Percentiles rank a stretch among this genome's conserved stretches.
phyloP scores from a whole-genome alignment of 2,329 filamentous ascomycete species.

The Colletotrichum chlorophyti region DNA sequence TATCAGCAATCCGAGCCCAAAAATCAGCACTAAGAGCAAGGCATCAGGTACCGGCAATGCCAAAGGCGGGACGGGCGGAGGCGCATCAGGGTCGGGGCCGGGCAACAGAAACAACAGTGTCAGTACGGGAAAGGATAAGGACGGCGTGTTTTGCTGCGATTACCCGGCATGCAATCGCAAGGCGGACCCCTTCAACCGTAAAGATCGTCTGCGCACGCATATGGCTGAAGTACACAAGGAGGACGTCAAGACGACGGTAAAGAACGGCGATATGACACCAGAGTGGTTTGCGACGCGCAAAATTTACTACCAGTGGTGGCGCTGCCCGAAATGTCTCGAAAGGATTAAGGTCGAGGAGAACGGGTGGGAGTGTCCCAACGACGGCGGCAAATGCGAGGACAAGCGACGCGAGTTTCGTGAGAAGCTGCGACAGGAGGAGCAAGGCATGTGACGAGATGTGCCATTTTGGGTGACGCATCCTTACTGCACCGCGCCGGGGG shows the following conservation, averaged over 20 bases:
- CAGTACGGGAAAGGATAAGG: constrained; percentile 41
- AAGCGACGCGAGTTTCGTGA: constrained; percentile 30
- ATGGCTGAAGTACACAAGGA: constrained; percentile 62
- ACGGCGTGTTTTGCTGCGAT: constrained; percentile 54
- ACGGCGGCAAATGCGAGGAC: constrained; percentile 27
- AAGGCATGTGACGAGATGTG: background rate
- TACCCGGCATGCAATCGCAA: constrained; percentile 55
- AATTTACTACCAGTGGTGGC: constrained; percentile 56
- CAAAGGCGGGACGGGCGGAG: constrained; percentile 1
- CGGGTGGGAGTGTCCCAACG: constrained; percentile 51
- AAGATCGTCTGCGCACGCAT: constrained; percentile 65
- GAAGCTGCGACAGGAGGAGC: too few species aligned
- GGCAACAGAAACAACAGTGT: constrained; percentile 22
- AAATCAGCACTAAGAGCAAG: constrained; percentile 17
- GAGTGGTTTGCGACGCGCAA: constrained; percentile 48
- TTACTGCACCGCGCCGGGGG: background rate
- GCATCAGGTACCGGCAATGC: background rate
- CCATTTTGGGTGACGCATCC: background rate
- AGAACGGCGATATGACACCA: constrained; percentile 43
- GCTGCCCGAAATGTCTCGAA: constrained; percentile 59
- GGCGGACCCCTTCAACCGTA: constrained; percentile 55
- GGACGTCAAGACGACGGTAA: constrained; percentile 57
- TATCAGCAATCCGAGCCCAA: constrained; percentile 22
- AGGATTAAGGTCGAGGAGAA: constrained; percentile 48
- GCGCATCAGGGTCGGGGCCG: background rate